Evolutionary conservation across 192 early-diverging fungal genomes (phyloP).

Genomic region (Rhizoclosmatium globosum): DNA sequence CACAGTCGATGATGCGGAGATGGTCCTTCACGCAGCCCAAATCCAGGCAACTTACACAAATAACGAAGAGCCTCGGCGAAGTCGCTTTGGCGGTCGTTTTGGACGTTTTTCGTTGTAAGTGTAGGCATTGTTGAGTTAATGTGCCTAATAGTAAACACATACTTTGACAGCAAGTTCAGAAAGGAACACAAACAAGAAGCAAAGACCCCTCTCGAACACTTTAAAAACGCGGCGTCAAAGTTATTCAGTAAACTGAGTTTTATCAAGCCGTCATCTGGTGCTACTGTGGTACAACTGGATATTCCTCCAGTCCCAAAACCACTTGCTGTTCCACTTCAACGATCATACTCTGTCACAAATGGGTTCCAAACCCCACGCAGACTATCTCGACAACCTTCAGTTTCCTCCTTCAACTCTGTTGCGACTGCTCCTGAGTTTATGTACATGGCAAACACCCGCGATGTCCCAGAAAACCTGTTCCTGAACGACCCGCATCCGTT

Average conservation of each 20-base stretch:
- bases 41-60: neutral
- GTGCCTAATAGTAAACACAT: neutral
- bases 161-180: conserved; percentile 4
- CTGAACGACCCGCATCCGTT: neutral
- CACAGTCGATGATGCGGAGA: conserved; percentile 27
- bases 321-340: neutral
- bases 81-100: neutral
- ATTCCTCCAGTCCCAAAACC: neutral
- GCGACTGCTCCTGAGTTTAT: conserved; percentile 19
- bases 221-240: conserved; percentile 29
- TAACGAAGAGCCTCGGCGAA: neutral
- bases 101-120: conserved; percentile 33
- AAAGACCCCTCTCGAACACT: neutral
- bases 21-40: neutral
- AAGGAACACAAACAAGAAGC: neutral
- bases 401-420: conserved; percentile 8
- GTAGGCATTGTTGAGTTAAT: neutral
- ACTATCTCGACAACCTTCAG: neutral
- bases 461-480: conserved; percentile 6
- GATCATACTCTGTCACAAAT: neutral
- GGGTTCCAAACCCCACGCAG: neutral
- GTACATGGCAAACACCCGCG: neutral
- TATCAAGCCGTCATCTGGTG: neutral
- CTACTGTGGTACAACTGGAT: neutral
- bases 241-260: conserved; percentile 16